Conservation (phyloP, 176 grass and related monocot species). For the Elymus sibiricus region DNA sequence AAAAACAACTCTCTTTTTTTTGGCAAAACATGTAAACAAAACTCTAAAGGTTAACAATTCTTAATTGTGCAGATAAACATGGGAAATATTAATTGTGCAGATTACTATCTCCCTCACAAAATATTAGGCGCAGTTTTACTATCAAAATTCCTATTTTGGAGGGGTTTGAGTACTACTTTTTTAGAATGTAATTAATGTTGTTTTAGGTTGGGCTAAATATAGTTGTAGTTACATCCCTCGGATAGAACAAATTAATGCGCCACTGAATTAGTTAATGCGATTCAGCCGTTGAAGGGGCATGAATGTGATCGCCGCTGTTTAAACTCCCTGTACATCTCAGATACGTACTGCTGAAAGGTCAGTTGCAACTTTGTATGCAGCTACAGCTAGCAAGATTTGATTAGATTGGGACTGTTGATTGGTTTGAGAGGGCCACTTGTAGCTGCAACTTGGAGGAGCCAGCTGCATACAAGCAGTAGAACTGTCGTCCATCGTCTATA, state of each 20-base stretch:
- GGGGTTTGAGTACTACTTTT: not conserved
- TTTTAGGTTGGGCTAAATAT: not conserved
- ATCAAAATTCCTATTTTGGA: not conserved
- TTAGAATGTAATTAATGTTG: not conserved
- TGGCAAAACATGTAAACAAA: not conserved
- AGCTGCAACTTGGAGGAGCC: not conserved
- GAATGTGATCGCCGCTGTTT: not conserved
- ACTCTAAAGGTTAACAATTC: too few relatives aligned
- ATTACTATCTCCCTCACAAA: not conserved
- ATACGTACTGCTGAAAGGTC: slow-evolving; percentile 2
- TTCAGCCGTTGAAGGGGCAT: not conserved
- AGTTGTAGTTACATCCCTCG: not conserved
- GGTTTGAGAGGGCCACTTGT: slow-evolving; percentile 21
- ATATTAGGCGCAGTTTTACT: not conserved
- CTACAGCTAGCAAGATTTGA: not conserved
- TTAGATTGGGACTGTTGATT: not conserved
- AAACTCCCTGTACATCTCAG: not conserved
- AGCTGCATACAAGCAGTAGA: not conserved
- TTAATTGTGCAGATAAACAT: not conserved
- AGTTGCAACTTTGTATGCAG: slow-evolving; percentile 19
- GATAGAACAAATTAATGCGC: not conserved
- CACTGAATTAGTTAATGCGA: not conserved
- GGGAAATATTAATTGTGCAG: not conserved
- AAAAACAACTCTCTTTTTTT: too few relatives aligned
- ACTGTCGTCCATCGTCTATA: not conserved